These are phyloP conservation scores for Auricularia heimuer DNA, from an alignment of 768 basidiomycete genomes.

Conservation along the genomic window DNA sequence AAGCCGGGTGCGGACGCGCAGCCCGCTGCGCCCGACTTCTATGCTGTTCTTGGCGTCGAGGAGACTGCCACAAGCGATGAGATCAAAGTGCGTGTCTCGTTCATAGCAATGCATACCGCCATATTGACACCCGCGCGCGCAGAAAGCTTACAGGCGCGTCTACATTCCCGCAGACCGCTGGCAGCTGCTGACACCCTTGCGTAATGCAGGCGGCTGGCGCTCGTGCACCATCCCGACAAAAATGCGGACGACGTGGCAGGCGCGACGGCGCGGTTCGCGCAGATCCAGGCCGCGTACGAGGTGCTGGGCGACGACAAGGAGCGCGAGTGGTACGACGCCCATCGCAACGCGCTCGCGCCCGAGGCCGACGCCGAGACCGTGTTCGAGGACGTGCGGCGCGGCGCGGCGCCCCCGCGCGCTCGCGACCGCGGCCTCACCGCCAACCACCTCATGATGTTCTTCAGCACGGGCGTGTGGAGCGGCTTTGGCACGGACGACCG, in stretches of 20 bases:
- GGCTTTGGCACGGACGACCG: constrained; percentile 53
- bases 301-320: constrained; percentile 96
- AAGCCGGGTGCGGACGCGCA: not conserved
- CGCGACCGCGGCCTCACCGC: constrained; percentile 69
- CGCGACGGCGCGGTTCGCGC: constrained; percentile 78
- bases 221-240: constrained; percentile 83
- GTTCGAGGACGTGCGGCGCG: constrained; percentile 75
- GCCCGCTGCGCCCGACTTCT: constrained; percentile 46
- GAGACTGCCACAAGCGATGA: constrained; percentile 80
- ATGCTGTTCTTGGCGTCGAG: constrained; percentile 67
- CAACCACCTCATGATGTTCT: constrained; percentile 75
- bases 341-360: constrained; percentile 68
- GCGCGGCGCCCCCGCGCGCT: constrained; percentile 43
- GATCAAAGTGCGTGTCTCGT: constrained; percentile 54
- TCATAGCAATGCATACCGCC: not conserved
- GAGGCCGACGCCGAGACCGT: constrained; percentile 78
- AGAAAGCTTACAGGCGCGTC: not conserved
- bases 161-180: no score
- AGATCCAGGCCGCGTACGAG: constrained; percentile 93
- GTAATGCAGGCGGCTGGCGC: constrained; percentile 52
- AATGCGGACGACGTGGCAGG: constrained; percentile 76
- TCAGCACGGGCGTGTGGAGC: constrained; percentile 61
- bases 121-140: not conserved
- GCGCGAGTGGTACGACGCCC: constrained; percentile 96
- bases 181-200: no score